Conservation (phyloP, 2,329 filamentous ascomycete species). For the Zymoseptoria brevis region DNA sequence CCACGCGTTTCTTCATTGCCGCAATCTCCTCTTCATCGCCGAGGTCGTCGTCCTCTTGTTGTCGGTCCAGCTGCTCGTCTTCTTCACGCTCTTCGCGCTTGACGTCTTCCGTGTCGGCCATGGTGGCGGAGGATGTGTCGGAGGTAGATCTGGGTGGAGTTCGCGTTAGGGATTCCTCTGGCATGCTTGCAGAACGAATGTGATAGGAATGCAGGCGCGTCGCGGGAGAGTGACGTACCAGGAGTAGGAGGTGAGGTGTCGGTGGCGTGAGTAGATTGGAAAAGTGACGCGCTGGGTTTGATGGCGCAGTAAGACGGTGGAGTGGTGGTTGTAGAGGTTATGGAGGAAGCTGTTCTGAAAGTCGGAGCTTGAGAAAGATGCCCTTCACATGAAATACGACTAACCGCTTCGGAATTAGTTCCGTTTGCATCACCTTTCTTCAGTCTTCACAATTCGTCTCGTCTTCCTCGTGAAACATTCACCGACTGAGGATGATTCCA, state of each 20-base stretch:
- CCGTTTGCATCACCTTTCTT: background rate
- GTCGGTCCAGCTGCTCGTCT: constrained; percentile 16
- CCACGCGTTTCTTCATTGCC: constrained; percentile 47
- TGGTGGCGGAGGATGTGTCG: constrained; percentile 17
- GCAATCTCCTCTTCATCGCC: constrained; percentile 37
- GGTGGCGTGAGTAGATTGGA: no score
- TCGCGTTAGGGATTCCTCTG: constrained; percentile 3
- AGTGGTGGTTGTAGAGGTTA: background rate
- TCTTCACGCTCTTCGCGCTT: constrained; percentile 19
- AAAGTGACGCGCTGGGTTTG: no score
- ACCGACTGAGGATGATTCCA: background rate
- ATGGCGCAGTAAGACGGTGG: background rate
- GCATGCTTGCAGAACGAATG: background rate
- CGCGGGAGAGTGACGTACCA: background rate
- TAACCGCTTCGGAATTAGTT: background rate
- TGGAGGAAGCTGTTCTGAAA: background rate
- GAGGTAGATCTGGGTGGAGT: constrained; percentile 9
- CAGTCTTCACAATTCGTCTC: background rate
- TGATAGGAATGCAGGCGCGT: background rate
- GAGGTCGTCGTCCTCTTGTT: constrained; percentile 21
- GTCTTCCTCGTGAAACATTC: background rate
- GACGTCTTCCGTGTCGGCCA: constrained; percentile 23
- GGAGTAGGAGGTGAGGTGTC: background rate
- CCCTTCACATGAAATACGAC: background rate
- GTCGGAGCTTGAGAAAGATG: background rate